Evolutionary conservation across 148 eudicot genomes (phyloP), one percentile per base, ranked within the genome.

Genomic region (Gaultheria prostrata): DNA sequence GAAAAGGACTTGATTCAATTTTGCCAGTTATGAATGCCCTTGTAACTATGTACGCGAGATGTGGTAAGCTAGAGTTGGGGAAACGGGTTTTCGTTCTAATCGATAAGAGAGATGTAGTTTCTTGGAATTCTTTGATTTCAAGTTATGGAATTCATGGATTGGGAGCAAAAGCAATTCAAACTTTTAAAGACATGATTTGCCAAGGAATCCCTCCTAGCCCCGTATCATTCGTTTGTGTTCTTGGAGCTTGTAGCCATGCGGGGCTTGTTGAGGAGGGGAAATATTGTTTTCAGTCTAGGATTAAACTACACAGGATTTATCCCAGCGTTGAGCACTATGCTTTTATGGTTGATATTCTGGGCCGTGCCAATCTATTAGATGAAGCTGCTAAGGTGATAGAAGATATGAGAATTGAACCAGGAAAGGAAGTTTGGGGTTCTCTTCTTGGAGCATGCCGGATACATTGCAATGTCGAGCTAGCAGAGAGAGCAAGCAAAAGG

Each of bases 111-210:
- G 99, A 97, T 87, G 93, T 92, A 71, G 91, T 97, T 33, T 88
- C 98, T 0, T 97, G 99, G 99, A 97, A 97, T 87, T 90, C 99
- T 13, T 85, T 97, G 95, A 97, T 97, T 80, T 93, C 99, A 2
- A 86, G 99, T 84, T 97, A 97, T 86, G 98, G 93, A 21, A 88
- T 92, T 84, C 92, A 97, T 76, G 99, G 99, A 33, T 90, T 90
- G 81, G 98, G 98, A 30, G 45, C 61, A 63, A 86, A 90, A 73
- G 97, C 99, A 30, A 88, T 97, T 79, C 71, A 87, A 21, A 69
- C 88, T 81, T 97, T 91, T 50, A 74, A 88, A 45, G 92, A 91
- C 76, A 97, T 97, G 99, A 80, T 97, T 57, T 18, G 50, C 28
- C 81, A 35, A 73, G 95, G 95, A 32, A 61, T 93, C 15, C 81